A percentile compares a stretch with the other conserved stretches of the same genome.
These are phyloP conservation scores for Leishmania mexicana DNA, from an alignment of 208 protist species.

Conservation along the genomic window DNA sequence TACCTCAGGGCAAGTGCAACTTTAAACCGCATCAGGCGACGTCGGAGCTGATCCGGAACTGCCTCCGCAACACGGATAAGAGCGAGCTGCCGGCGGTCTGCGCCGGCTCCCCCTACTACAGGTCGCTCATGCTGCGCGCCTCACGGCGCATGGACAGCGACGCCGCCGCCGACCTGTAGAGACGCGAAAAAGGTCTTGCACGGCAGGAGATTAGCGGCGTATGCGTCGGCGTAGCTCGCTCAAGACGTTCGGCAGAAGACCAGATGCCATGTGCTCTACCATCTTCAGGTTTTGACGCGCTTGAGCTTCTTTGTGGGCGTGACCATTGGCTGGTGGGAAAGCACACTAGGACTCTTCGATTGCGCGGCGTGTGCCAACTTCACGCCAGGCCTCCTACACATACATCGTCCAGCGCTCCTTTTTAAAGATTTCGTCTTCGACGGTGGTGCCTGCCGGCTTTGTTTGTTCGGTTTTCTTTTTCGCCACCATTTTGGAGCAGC, in stretches of 20 bases:
- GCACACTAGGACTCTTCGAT: neutral
- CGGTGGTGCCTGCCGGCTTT: neutral
- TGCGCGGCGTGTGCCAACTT: too few species aligned
- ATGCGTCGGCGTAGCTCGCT: neutral
- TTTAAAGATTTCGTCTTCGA: too few species aligned
- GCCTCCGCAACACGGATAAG: slow-evolving; percentile 23
- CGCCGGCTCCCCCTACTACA: slow-evolving; percentile 38
- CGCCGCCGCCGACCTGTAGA: slow-evolving; percentile 2
- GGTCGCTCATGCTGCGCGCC: slow-evolving; percentile 29
- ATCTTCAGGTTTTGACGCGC: neutral
- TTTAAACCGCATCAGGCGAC: slow-evolving; percentile 18
- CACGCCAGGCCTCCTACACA: neutral
- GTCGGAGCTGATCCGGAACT: slow-evolving; percentile 22
- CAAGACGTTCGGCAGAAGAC: neutral
- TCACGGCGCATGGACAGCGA: slow-evolving; percentile 30
- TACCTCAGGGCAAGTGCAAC: slow-evolving; percentile 15
- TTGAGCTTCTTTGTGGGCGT: neutral
- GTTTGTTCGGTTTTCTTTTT: neutral
- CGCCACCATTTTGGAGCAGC: too few species aligned
- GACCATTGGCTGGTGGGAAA: neutral
- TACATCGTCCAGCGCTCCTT: neutral
- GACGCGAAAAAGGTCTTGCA: neutral
- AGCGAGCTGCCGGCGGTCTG: slow-evolving; percentile 31
- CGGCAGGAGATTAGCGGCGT: neutral
- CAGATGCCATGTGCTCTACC: too few species aligned